Percentiles rank a stretch among this genome's conserved stretches.
phyloP scores from a whole-genome alignment of 805 yeast species.

The Metschnikowia bowlesiae region DNA sequence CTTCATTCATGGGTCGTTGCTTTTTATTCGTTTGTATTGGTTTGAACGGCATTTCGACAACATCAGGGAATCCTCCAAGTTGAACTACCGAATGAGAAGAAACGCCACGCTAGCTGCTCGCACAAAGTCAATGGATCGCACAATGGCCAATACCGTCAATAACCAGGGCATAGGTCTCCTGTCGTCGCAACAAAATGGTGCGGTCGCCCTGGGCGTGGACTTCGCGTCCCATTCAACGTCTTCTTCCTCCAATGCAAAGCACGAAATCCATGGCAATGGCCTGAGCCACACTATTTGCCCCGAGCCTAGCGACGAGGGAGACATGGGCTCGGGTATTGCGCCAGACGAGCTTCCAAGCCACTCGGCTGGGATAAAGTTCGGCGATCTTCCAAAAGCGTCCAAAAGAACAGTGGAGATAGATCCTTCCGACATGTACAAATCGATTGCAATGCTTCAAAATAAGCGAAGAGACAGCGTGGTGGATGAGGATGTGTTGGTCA shows the following conservation, averaged over 20 bases:
- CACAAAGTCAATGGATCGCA: slow-evolving; percentile 29
- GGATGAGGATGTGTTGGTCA: slow-evolving; percentile 74
- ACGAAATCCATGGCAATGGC: slow-evolving; percentile 6
- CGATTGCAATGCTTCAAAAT: slow-evolving; percentile 74
- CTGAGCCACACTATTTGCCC: slow-evolving; percentile 27
- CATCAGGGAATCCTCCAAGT: slow-evolving; percentile 71
- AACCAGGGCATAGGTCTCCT: slow-evolving; percentile 26
- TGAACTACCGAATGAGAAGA: slow-evolving; percentile 77
- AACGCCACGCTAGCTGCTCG: slow-evolving; percentile 65
- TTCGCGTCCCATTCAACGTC: slow-evolving; percentile 6
- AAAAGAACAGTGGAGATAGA: slow-evolving; percentile 45
- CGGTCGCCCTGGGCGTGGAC: neutral
- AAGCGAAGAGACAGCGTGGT: slow-evolving; percentile 23
- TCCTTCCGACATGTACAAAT: slow-evolving; percentile 80
- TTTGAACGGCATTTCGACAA: slow-evolving; percentile 83
- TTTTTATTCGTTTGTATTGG: slow-evolving; percentile 79
- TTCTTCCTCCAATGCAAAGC: slow-evolving; percentile 8
- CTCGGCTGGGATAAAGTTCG: slow-evolving; percentile 49
- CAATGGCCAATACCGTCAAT: slow-evolving; percentile 26
- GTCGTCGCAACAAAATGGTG: neutral
- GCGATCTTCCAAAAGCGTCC: slow-evolving; percentile 52
- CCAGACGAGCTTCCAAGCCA: neutral
- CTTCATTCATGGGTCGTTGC: slow-evolving; percentile 74
- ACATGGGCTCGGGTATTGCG: slow-evolving; percentile 5
- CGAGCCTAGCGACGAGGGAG: slow-evolving; percentile 41